Base-by-base conservation (phyloP, 2,329 filamentous ascomycete genomes). In the Laburnicola sp. region DNA sequence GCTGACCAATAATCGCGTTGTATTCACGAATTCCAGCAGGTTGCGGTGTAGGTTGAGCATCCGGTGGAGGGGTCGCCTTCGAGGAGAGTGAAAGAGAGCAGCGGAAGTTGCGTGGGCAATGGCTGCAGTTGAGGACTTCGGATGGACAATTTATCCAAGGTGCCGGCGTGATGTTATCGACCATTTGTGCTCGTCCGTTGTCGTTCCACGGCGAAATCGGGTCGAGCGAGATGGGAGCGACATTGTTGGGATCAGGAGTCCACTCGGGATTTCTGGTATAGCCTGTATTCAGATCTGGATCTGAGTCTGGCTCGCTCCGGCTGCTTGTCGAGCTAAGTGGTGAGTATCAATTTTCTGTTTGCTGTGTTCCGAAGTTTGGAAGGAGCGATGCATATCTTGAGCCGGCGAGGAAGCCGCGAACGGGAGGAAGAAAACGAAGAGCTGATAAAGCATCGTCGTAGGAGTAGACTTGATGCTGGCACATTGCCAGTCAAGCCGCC, bases 151-250 rank as follows among this genome's bases (percentile, higher is more conserved):
- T 41, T 4, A 32, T 10, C 51, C 50, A 58, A 3, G 10, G 39
- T 10, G 25, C 30, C 3, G 35, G 45, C 3, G 38, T 26, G 11
- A 43, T 36, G 49, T 55, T 50, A 28, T 60, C 57, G 22, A 53
- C 10, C 45, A 57, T 57, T 47, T 60, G 51, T 2, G 51, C 48
- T 45, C 53, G 48, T 21, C 53, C 51, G 30, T 27, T 48, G 40
- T 57, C 59, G 36, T 55, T 48, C 42, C 46, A 57, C 1, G 54
- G 53, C 5, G 50, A 44, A 2, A 58, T 42, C 30, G 48, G 51
- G 39, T 43, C 50, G 36, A 38, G 34, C 2, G 45, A 34, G 27
- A 51, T 56, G 6, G 56, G 54, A 23, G 45, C 51, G 38, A 50
- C 43, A 27, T 53, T 41, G 25, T 53, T 25, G 16, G 51, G 53